phyloP scores from a whole-genome alignment of 805 yeast species.

The Wickerhamiella siamensis region DNA sequence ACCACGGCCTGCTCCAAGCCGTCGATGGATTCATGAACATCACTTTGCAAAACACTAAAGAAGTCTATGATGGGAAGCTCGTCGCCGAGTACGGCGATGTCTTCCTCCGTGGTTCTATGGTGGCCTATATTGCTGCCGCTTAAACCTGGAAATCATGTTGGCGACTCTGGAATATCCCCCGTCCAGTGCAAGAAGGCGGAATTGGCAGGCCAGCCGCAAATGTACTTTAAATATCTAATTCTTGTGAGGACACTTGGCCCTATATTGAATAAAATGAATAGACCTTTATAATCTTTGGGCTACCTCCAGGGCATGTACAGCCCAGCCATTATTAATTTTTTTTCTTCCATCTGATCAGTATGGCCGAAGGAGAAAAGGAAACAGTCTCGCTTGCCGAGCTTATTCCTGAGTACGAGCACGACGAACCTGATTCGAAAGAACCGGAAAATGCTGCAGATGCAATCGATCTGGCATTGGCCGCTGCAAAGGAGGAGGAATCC shows the following conservation, averaged over 20 bases:
- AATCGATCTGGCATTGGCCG: conserved; percentile 1
- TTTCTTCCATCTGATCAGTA: too few species aligned
- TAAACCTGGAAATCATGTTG: conserved; percentile 5
- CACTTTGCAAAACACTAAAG: conserved; percentile 66
- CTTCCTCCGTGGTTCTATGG: conserved; percentile 71
- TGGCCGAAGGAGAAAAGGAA: too few species aligned
- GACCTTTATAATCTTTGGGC: neutral
- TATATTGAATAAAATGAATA: neutral
- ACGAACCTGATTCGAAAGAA: too few species aligned
- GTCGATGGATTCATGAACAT: conserved; percentile 97
- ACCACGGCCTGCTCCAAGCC: conserved; percentile 63
- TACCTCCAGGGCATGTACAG: neutral
- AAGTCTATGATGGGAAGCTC: conserved; percentile 36
- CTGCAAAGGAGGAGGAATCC: neutral
- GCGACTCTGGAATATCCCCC: neutral
- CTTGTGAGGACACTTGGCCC: neutral
- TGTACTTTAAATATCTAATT: neutral
- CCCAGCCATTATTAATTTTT: too few species aligned
- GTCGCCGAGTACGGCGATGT: conserved; percentile 57
- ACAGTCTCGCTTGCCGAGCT: too few species aligned
- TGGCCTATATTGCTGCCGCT: conserved; percentile 22
- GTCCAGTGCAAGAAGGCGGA: conserved; percentile 4
- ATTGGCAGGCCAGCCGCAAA: neutral
- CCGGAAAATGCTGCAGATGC: too few species aligned
- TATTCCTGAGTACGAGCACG: too few species aligned